Conservation (phyloP, 768 basidiomycete species). For the Termitomyces sp. region DNA sequence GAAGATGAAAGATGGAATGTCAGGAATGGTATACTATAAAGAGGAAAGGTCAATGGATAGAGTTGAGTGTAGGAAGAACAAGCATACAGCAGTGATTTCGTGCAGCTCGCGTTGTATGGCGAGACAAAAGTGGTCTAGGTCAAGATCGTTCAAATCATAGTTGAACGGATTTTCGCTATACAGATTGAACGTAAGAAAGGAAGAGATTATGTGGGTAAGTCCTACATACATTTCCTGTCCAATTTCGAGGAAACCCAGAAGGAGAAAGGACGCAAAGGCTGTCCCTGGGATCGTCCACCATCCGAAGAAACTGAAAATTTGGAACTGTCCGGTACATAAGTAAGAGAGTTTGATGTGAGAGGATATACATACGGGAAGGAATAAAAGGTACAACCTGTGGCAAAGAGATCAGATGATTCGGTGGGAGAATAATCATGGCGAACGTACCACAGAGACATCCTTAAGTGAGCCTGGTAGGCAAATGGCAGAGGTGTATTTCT, state of each 20-base stretch:
- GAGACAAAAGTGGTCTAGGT: conserved; percentile 65
- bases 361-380: conserved; percentile 31
- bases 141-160: conserved; percentile 63
- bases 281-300: conserved; percentile 55
- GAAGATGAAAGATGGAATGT: conserved; percentile 50
- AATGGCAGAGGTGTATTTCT: conserved; percentile 63
- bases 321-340: conserved; percentile 33
- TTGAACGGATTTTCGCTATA: conserved; percentile 62
- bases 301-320: conserved; percentile 34
- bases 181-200: not conserved
- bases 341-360: conserved; percentile 10
- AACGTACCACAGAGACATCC: conserved; percentile 55
- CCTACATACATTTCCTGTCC: conserved; percentile 53
- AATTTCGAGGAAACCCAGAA: conserved; percentile 64
- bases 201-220: too few species aligned
- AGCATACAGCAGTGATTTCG: conserved; percentile 63
- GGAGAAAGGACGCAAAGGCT: conserved; percentile 56
- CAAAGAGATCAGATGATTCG: not conserved
- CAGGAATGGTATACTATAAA: conserved; percentile 44
- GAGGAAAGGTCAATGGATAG: not conserved
- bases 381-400: conserved; percentile 21
- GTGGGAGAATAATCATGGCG: not conserved
- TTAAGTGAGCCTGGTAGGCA: conserved; percentile 62
- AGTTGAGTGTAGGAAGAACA: not conserved
- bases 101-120: conserved; percentile 63